phyloP scores from a whole-genome alignment of 1,139 yeast species.

The Yamadazyma kanchanaburiensis region DNA sequence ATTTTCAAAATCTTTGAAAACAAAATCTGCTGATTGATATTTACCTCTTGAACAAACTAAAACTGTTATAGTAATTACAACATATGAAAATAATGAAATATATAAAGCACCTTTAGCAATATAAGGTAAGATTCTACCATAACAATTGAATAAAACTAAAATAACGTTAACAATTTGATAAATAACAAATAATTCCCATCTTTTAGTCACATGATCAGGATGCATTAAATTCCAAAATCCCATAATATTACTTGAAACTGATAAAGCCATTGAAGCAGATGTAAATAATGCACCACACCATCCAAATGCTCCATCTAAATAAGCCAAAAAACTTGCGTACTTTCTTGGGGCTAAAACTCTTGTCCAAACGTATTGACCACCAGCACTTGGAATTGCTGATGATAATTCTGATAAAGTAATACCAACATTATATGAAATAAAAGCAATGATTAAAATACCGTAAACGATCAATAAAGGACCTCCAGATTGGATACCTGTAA shows the following conservation, averaged over 20 bases:
- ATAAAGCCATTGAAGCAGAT: slow-evolving; percentile 50
- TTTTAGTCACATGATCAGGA: slow-evolving; percentile 38
- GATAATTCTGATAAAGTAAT: slow-evolving; percentile 47
- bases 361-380: slow-evolving; percentile 64
- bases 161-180: slow-evolving; percentile 38
- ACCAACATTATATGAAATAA: slow-evolving; percentile 38
- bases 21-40: slow-evolving; percentile 35
- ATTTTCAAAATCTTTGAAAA: slow-evolving; percentile 34
- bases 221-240: slow-evolving; percentile 49
- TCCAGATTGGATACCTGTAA: slow-evolving; percentile 62
- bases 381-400: slow-evolving; percentile 53
- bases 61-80: slow-evolving; percentile 33
- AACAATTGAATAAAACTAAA: slow-evolving; percentile 34
- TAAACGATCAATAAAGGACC: slow-evolving; percentile 68
- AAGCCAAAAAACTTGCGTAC: slow-evolving; percentile 46
- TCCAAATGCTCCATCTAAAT: slow-evolving; percentile 53
- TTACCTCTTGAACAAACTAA: slow-evolving; percentile 35
- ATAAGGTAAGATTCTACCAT: slow-evolving; percentile 33
- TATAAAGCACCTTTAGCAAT: slow-evolving; percentile 36
- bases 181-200: slow-evolving; percentile 53
- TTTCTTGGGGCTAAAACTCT: slow-evolving; percentile 50
- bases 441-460: slow-evolving; percentile 63
- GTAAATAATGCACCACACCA: slow-evolving; percentile 60
- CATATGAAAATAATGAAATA: slow-evolving; percentile 34
- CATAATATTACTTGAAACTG: slow-evolving; percentile 46